phyloP scores from a whole-genome alignment of 1,284 basidiomycete genomes.

The Melampsora larici-populina region DNA sequence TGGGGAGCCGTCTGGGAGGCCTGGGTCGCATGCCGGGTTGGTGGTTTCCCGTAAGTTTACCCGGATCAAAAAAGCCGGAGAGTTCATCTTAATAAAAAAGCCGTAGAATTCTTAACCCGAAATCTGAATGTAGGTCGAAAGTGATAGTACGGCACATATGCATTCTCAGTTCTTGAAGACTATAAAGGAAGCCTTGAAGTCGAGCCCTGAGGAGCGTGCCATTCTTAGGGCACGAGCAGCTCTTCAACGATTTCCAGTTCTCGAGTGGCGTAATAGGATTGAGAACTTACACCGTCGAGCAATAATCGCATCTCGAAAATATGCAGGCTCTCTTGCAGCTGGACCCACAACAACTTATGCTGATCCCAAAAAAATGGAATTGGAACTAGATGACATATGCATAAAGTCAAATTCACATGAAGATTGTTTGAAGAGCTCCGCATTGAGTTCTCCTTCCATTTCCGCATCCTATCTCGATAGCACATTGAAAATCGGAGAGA shows the following conservation, averaged over 20 bases:
- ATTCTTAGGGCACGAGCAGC: constrained; percentile 85
- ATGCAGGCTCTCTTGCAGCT: constrained; percentile 62
- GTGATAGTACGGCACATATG: constrained; percentile 82
- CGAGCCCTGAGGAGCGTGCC: constrained; percentile 80
- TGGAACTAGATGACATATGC: no score
- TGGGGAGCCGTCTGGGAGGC: constrained; percentile 85
- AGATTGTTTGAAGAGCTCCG: no score
- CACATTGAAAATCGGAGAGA: no score
- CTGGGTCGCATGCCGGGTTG: constrained; percentile 93
- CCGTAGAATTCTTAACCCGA: constrained; percentile 52
- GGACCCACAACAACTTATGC: no score
- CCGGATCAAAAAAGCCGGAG: constrained; percentile 55
- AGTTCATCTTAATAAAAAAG: no score
- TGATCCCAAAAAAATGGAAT: no score
- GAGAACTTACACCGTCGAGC: constrained; percentile 87
- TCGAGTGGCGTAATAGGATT: constrained; percentile 89
- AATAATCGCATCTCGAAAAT: constrained; percentile 66
- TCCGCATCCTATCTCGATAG: no score
- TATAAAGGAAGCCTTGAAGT: constrained; percentile 85
- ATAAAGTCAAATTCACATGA: no score
- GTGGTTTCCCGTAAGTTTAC: constrained; percentile 55
- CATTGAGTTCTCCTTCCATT: no score
- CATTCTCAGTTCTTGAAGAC: constrained; percentile 86
- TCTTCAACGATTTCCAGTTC: constrained; percentile 88
- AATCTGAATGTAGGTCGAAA: constrained; percentile 68